Percentiles rank a stretch among this genome's conserved stretches.
These are phyloP conservation scores for Dimargaris xerosporica DNA, from an alignment of 192 early-diverging fungal genomes.

Conservation along the genomic window DNA sequence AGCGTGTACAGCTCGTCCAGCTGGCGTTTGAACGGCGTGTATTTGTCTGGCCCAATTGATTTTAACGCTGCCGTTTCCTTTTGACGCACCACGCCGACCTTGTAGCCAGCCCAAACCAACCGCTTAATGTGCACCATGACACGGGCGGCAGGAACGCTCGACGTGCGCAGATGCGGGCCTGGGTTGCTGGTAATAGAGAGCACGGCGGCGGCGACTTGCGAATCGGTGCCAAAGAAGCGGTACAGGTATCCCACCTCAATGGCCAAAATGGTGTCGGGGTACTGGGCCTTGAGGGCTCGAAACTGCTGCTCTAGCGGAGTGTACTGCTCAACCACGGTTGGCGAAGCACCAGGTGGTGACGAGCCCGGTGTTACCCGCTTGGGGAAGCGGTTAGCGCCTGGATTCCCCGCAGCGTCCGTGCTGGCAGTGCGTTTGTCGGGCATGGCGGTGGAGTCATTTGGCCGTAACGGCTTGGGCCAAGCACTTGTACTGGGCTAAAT, in stretches of 20 bases:
- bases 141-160: slow-evolving; percentile 64
- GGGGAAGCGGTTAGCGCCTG: too few species aligned
- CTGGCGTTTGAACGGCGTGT: slow-evolving; percentile 48
- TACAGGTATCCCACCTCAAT: slow-evolving; percentile 95
- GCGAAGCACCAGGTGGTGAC: too few species aligned
- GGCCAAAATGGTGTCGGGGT: slow-evolving; percentile 59
- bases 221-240: slow-evolving; percentile 83
- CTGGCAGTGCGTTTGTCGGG: too few species aligned
- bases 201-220: slow-evolving; percentile 56
- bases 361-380: too few species aligned
- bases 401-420: too few species aligned
- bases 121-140: slow-evolving; percentile 68
- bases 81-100: slow-evolving; percentile 74
- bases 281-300: slow-evolving; percentile 47
- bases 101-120: slow-evolving; percentile 65
- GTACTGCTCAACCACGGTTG: too few species aligned
- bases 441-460: too few species aligned
- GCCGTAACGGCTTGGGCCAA: too few species aligned
- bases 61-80: slow-evolving; percentile 77
- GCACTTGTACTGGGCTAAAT: too few species aligned
- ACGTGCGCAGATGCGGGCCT: slow-evolving; percentile 64
- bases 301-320: slow-evolving; percentile 79
- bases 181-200: slow-evolving; percentile 68
- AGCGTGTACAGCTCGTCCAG: slow-evolving; percentile 53
- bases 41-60: slow-evolving; percentile 46